Evolutionary conservation across 352 stramenopile species (phyloP).

Genomic region (Pythium aphanidermatum): DNA sequence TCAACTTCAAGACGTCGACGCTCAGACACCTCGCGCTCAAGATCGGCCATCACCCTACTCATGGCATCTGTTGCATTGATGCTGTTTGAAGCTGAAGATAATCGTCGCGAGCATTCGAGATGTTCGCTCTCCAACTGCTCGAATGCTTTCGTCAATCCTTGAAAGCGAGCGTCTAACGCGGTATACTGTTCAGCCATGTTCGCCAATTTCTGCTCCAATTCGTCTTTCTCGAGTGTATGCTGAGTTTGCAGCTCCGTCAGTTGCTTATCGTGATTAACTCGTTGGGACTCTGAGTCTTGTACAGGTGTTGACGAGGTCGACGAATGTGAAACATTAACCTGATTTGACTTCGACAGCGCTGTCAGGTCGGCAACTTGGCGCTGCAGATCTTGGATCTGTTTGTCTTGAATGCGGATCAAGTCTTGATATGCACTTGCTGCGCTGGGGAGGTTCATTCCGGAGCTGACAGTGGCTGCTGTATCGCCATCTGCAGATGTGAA

Average conservation of each 20-base stretch:
- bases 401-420: conserved; percentile 77
- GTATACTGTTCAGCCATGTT: conserved; percentile 21
- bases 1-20: conserved; percentile 17
- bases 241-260: conserved; percentile 1
- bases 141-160: conserved; percentile 41
- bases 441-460: conserved; percentile 7
- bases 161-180: conserved; percentile 34
- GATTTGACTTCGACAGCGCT: neutral
- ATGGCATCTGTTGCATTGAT: conserved; percentile 8
- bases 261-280: conserved; percentile 1
- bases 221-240: conserved; percentile 24
- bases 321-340: neutral
- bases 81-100: too few species aligned
- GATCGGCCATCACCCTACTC: conserved; percentile 25
- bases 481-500: conserved; percentile 39
- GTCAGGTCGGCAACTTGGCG: conserved; percentile 21
- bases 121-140: conserved; percentile 48
- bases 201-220: conserved; percentile 26
- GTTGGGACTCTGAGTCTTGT: neutral
- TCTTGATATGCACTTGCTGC: conserved; percentile 61
- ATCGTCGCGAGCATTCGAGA: conserved; percentile 10
- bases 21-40: conserved; percentile 26
- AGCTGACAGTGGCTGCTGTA: conserved; percentile 1
- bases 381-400: conserved; percentile 57
- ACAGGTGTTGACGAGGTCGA: neutral